Conservation (phyloP, 352 stramenopile species). For the Pythium phragmiticola region DNA sequence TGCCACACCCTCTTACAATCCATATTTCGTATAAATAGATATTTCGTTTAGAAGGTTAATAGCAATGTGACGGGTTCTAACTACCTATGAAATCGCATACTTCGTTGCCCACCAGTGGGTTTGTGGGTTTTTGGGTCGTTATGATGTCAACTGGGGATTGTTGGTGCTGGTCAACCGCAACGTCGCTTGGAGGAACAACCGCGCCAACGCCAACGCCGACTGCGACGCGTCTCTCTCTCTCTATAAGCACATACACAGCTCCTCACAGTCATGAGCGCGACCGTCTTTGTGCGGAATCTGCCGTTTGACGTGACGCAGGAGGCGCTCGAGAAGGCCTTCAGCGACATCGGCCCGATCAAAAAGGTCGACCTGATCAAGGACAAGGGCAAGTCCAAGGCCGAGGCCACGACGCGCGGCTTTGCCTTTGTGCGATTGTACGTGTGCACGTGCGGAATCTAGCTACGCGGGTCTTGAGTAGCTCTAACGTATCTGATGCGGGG, state of each 20-base stretch:
- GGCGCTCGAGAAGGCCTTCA: constrained; percentile 81
- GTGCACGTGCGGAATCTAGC: neutral
- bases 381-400: constrained; percentile 81
- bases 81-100: constrained; percentile 10
- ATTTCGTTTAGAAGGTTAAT: neutral
- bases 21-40: neutral
- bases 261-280: constrained; percentile 37
- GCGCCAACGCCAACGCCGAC: neutral
- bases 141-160: constrained; percentile 9
- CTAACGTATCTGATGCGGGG: constrained; percentile 4
- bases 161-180: constrained; percentile 16
- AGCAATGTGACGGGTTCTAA: neutral
- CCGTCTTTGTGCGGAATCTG: constrained; percentile 85
- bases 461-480: neutral
- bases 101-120: constrained; percentile 19
- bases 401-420: constrained; percentile 81
- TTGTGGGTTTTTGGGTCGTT: constrained; percentile 27
- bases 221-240: constrained; percentile 1
- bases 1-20: neutral
- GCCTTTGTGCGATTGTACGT: constrained; percentile 87
- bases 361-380: constrained; percentile 90
- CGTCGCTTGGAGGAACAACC: constrained; percentile 18
- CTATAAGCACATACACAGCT: neutral
- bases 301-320: constrained; percentile 84
- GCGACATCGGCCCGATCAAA: constrained; percentile 76